Percentiles rank a stretch among this genome's conserved stretches.
Evolutionary conservation across 306 rosid species (phyloP).

Genomic region (Rubus idaeus): DNA sequence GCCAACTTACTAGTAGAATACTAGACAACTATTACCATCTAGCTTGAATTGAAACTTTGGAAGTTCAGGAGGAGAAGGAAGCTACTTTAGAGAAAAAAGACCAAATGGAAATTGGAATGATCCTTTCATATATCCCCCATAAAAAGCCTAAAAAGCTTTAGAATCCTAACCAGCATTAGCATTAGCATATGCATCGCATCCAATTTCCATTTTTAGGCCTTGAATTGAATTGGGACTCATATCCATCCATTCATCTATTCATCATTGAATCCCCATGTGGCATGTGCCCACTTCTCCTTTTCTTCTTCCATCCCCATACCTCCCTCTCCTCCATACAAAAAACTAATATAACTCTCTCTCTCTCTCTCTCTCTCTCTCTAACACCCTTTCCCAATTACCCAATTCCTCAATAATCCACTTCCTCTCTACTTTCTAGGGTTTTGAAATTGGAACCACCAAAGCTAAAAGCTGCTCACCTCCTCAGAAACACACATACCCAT

Average conservation of each 20-base stretch:
- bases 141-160: not conserved
- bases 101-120: not conserved
- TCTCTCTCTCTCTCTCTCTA: constrained; percentile 17
- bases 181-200: constrained; percentile 18
- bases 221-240: not conserved
- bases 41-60: not conserved
- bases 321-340: constrained; percentile 44
- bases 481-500: constrained; percentile 36
- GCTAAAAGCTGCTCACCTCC: constrained; percentile 63
- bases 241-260: constrained; percentile 29
- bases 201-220: constrained; percentile 19
- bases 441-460: constrained; percentile 48
- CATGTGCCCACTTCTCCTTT: constrained; percentile 17
- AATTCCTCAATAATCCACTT: constrained; percentile 23
- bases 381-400: constrained; percentile 24
- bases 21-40: not conserved
- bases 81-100: not conserved
- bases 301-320: constrained; percentile 44
- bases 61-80: not conserved
- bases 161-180: not conserved
- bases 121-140: not conserved
- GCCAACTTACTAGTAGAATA: not conserved
- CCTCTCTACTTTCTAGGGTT: constrained; percentile 72
- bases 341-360: not conserved
- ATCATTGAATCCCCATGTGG: constrained; percentile 54